Evolutionary conservation across 257 asterid genomes (phyloP).

Genomic region (Solanum tacnaense): DNA sequence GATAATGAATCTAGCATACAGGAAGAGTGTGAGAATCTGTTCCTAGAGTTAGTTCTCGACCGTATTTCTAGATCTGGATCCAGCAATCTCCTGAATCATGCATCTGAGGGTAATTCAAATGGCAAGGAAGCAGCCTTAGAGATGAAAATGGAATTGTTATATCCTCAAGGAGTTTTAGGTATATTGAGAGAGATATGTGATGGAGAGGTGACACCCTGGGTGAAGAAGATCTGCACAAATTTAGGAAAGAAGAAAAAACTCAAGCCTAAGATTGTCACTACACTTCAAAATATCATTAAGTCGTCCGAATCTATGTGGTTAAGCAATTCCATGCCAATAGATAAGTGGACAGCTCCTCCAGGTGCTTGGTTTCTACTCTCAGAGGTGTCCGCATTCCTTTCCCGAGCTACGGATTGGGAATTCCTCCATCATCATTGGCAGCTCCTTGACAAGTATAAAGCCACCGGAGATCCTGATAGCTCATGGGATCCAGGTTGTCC

Average conservation of each 20-base stretch:
- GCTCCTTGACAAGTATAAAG: slow-evolving; percentile 62
- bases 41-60: slow-evolving; percentile 70
- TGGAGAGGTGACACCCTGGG: slow-evolving; percentile 88
- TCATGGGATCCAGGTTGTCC: slow-evolving; percentile 16
- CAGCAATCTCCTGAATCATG: slow-evolving; percentile 10
- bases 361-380: slow-evolving; percentile 96
- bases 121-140: slow-evolving; percentile 13
- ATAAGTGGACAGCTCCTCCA: slow-evolving; percentile 91
- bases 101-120: slow-evolving; percentile 15
- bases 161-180: slow-evolving; percentile 35
- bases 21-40: slow-evolving; percentile 87
- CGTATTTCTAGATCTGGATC: slow-evolving; percentile 48
- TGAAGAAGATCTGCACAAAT: slow-evolving; percentile 77
- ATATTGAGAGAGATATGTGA: slow-evolving; percentile 60
- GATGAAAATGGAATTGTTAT: slow-evolving; percentile 19
- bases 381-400: slow-evolving; percentile 67
- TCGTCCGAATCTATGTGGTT: slow-evolving; percentile 65
- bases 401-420: slow-evolving; percentile 82
- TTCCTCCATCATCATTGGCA: slow-evolving; percentile 86
- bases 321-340: slow-evolving; percentile 40
- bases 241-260: slow-evolving; percentile 81
- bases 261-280: slow-evolving; percentile 39
- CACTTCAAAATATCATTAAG: slow-evolving; percentile 68
- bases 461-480: slow-evolving; percentile 28
- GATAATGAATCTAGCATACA: slow-evolving; percentile 94